Evolutionary conservation across 805 yeast species (phyloP).

Genomic region (Myxozyma mucilagina): DNA sequence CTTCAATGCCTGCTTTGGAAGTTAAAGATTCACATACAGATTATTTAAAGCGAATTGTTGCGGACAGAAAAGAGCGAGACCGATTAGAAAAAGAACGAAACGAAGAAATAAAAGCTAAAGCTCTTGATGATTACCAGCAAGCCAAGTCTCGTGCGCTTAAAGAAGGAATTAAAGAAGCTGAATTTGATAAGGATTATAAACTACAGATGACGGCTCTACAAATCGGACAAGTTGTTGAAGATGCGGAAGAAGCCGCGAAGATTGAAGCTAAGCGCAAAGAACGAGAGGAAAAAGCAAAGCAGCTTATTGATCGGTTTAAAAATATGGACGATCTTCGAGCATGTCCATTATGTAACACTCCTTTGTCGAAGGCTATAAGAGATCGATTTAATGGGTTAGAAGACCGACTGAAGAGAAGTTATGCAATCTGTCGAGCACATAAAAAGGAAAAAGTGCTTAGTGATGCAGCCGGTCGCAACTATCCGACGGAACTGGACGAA

Average conservation of each 20-base stretch:
- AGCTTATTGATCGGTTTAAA: neutral
- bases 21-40: constrained; percentile 1
- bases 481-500: constrained; percentile 22
- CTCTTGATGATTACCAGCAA: neutral
- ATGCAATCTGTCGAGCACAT: constrained; percentile 27
- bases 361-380: constrained; percentile 6
- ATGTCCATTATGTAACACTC: constrained; percentile 22
- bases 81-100: neutral
- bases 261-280: neutral
- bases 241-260: neutral
- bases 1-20: neutral
- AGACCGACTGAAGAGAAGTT: constrained; percentile 14
- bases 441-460: constrained; percentile 7
- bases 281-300: neutral
- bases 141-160: neutral
- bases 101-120: neutral
- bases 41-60: neutral
- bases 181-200: neutral
- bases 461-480: constrained; percentile 11
- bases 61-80: neutral
- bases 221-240: neutral
- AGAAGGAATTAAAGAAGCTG: constrained; percentile 1
- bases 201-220: constrained; percentile 1
- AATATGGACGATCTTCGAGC: constrained; percentile 4
- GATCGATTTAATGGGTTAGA: constrained; percentile 6